Conservation (phyloP, 768 basidiomycete genomes). For the Tylopilus sp. region DNA sequence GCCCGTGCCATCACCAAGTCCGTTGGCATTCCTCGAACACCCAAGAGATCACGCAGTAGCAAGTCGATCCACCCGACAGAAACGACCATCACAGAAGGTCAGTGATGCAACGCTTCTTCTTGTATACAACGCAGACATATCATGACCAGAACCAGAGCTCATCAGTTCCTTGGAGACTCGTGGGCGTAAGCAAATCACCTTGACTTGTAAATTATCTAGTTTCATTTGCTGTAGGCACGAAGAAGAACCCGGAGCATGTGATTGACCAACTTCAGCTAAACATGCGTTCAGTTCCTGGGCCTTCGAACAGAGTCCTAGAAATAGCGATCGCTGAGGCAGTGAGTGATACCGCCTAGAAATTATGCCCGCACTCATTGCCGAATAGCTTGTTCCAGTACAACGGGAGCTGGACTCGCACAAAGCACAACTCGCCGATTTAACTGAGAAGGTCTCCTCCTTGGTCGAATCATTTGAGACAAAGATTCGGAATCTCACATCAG, state of each 20-base stretch:
- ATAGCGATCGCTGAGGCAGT: conserved; percentile 27
- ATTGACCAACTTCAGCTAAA: conserved; percentile 4
- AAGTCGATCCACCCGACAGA: conserved; percentile 49
- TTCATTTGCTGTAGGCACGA: conserved; percentile 3
- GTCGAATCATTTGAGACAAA: conserved; percentile 34
- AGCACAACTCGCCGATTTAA: conserved; percentile 39
- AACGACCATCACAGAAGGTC: conserved; percentile 57
- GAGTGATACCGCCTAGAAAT: conserved; percentile 9
- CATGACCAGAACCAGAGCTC: conserved; percentile 26
- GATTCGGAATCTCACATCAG: conserved; percentile 35
- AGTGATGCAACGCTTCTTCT: neutral
- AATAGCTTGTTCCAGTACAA: conserved; percentile 49
- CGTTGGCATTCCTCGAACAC: conserved; percentile 42
- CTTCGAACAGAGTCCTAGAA: conserved; percentile 15
- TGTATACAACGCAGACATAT: conserved; percentile 10
- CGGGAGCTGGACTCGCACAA: conserved; percentile 47
- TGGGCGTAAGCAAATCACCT: conserved; percentile 14
- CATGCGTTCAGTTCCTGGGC: neutral
- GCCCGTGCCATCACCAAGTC: conserved; percentile 65
- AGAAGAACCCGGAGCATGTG: conserved; percentile 1
- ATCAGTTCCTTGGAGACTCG: conserved; percentile 9
- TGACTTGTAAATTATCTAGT: neutral
- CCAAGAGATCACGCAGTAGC: conserved; percentile 47
- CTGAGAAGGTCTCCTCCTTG: conserved; percentile 28
- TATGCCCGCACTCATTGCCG: conserved; percentile 3